Evolutionary conservation across 1,284 basidiomycete species (phyloP).

Genomic region (Papiliotrema laurentii): DNA sequence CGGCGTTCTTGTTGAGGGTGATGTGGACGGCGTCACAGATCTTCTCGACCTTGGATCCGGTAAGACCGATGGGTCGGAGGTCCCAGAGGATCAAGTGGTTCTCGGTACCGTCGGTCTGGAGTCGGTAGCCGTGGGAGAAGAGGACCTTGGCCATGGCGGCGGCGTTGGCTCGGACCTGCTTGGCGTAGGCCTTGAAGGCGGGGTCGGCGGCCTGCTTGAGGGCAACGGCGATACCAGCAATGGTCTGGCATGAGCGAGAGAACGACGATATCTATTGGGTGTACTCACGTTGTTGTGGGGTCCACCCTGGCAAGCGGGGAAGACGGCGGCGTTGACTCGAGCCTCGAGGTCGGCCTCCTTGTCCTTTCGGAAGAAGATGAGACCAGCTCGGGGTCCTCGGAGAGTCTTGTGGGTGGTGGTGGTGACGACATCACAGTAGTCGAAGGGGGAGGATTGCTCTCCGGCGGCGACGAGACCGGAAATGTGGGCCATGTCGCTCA

Average conservation of each 20-base stretch:
- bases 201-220: conserved; percentile 90
- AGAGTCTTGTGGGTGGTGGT: conserved; percentile 99
- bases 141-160: conserved; percentile 68
- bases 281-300: conserved; percentile 92
- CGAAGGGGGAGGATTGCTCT: conserved; percentile 89
- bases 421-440: conserved; percentile 94
- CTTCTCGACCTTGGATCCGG: conserved; percentile 98
- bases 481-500: conserved; percentile 98
- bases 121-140: conserved; percentile 77
- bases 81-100: conserved; percentile 99
- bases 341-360: conserved; percentile 82
- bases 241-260: conserved; percentile 58
- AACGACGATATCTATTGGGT: background rate
- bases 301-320: conserved; percentile 99
- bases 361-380: conserved; percentile 99
- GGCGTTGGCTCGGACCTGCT: conserved; percentile 89
- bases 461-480: conserved; percentile 92
- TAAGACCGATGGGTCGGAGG: conserved; percentile 87
- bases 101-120: conserved; percentile 95
- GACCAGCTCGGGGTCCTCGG: conserved; percentile 93
- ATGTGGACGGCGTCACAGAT: conserved; percentile 95
- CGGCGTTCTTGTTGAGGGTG: conserved; percentile 91
- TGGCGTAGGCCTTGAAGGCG: conserved; percentile 87
- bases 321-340: conserved; percentile 95
- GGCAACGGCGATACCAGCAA: conserved; percentile 92